phyloP scores from a whole-genome alignment of 306 rosid species.

The Vigna trinervia region DNA sequence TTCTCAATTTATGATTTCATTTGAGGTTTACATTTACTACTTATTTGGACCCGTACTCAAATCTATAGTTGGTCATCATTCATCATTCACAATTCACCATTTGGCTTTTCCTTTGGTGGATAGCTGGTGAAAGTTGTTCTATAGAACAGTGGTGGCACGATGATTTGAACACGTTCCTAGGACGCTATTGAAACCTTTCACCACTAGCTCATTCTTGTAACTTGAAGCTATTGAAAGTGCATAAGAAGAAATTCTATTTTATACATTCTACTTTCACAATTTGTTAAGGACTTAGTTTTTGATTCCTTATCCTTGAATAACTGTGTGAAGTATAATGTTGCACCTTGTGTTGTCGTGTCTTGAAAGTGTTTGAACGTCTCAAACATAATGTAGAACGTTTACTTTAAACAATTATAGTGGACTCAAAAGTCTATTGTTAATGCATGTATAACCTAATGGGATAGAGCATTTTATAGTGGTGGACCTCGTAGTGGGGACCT shows the following conservation, averaged over 20 bases:
- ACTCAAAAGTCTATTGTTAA: background rate
- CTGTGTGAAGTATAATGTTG: background rate
- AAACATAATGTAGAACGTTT: background rate
- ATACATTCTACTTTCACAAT: background rate
- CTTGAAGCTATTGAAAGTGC: background rate
- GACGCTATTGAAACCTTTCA: background rate
- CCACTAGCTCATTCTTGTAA: background rate
- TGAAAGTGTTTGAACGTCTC: background rate
- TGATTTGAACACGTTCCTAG: background rate
- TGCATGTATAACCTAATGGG: constrained; percentile 1
- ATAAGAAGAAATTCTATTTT: constrained; percentile 11
- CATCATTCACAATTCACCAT: background rate
- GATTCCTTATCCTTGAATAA: background rate
- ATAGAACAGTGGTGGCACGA: constrained; percentile 11
- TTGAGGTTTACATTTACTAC: background rate
- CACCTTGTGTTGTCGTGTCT: background rate
- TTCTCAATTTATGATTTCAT: background rate
- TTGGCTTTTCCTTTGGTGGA: background rate
- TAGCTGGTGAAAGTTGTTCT: constrained; percentile 2
- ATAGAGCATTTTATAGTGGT: constrained; percentile 21
- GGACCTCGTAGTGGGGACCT: constrained; percentile 3
- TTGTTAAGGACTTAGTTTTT: background rate
- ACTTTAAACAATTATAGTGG: background rate
- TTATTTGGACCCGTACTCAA: background rate
- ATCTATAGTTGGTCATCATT: constrained; percentile 12